Evolutionary conservation across 2,329 filamentous ascomycete genomes (phyloP).

Genomic region (Cyphellophora europaea): DNA sequence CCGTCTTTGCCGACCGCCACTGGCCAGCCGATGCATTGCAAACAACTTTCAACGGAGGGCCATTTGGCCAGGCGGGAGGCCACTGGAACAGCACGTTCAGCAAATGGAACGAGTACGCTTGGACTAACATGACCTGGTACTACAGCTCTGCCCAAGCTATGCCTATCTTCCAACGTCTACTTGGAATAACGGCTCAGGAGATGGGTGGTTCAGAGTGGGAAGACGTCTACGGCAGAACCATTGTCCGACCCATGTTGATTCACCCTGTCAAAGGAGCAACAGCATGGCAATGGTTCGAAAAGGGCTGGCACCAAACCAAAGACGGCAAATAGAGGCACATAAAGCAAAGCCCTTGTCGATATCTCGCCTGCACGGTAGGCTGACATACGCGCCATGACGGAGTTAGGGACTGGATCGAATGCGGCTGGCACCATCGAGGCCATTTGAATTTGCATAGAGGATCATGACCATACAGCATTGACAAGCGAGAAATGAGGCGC

Average conservation of each 20-base stretch:
- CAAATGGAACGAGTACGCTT: slow-evolving; percentile 24
- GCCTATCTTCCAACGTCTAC: slow-evolving; percentile 23
- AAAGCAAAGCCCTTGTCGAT: too few species aligned
- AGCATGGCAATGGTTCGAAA: slow-evolving; percentile 17
- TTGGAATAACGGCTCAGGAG: slow-evolving; percentile 20
- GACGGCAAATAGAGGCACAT: slow-evolving; percentile 11
- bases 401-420: too few species aligned
- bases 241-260: slow-evolving; percentile 23
- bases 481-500: too few species aligned
- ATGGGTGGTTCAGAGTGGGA: slow-evolving; percentile 21
- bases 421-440: too few species aligned
- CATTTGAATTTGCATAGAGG: too few species aligned
- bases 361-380: too few species aligned
- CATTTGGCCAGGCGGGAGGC: slow-evolving; percentile 23
- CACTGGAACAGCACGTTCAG: slow-evolving; percentile 25
- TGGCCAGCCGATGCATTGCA: slow-evolving; percentile 38
- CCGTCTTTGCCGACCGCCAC: slow-evolving; percentile 68
- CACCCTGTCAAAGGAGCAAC: slow-evolving; percentile 29
- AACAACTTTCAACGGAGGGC: slow-evolving; percentile 24
- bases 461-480: too few species aligned
- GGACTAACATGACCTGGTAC: slow-evolving; percentile 26
- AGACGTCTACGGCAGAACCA: slow-evolving; percentile 20
- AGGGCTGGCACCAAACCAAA: slow-evolving; percentile 18
- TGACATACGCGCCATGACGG: too few species aligned
- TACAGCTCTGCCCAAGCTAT: slow-evolving; percentile 24